Percentiles rank a stretch among this genome's conserved stretches.
Evolutionary conservation across 1,139 yeast species (phyloP).

Genomic region (Tardiomyces blankii): DNA sequence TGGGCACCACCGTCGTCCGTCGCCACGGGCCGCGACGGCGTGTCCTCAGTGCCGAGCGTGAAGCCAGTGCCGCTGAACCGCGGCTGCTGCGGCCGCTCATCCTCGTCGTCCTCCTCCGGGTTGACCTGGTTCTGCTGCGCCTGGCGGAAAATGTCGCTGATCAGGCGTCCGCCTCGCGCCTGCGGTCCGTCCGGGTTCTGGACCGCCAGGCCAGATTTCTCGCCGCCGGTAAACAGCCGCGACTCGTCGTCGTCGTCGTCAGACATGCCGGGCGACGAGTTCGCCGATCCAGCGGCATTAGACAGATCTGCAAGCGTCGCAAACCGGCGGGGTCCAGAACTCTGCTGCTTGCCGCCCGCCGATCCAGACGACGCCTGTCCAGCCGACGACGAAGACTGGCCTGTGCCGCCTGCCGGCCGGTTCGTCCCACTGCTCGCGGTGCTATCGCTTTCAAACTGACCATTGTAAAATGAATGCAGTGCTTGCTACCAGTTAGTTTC

Average conservation of each 20-base stretch:
- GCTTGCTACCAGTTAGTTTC: constrained; percentile 1
- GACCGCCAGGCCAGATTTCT: constrained; percentile 86
- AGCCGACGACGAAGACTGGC: too few species aligned
- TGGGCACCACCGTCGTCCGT: constrained; percentile 4
- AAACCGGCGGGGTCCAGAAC: constrained; percentile 15
- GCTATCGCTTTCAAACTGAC: constrained; percentile 1
- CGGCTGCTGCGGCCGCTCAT: constrained; percentile 13
- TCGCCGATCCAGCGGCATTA: constrained; percentile 19
- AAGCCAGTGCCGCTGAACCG: constrained; percentile 67
- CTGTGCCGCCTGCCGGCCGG: background rate
- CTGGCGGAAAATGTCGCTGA: constrained; percentile 47
- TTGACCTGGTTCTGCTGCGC: constrained; percentile 29
- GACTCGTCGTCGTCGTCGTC: constrained; percentile 57
- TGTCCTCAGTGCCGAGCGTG: constrained; percentile 53
- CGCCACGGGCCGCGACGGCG: constrained; percentile 14
- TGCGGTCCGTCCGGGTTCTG: constrained; percentile 65
- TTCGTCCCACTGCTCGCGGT: background rate
- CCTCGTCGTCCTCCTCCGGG: constrained; percentile 12
- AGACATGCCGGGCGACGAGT: constrained; percentile 14
- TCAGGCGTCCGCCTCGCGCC: constrained; percentile 30
- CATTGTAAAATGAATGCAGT: constrained; percentile 6
- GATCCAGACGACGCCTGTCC: too few species aligned
- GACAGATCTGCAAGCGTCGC: constrained; percentile 39
- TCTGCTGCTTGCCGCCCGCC: constrained; percentile 4
- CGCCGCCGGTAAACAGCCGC: constrained; percentile 90